Base-by-base conservation (phyloP, 345 rosid species). In the Pugionium dolabratum region DNA sequence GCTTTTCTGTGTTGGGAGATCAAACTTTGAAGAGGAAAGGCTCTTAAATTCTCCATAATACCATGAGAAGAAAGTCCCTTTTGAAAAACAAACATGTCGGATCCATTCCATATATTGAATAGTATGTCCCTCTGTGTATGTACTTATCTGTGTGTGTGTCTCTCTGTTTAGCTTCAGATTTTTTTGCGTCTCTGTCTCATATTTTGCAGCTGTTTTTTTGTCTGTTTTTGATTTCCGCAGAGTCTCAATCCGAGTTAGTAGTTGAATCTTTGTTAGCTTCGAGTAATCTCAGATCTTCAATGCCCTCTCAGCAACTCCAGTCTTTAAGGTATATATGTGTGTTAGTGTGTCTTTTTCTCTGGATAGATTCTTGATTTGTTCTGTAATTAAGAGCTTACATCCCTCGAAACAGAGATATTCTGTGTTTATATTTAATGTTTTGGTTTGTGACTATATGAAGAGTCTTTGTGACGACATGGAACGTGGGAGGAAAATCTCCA, bases 391-490 rank as follows among this genome's bases (percentile, higher is more conserved):
- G 43, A 44, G 1, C 32, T 66, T 33, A 25, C 33, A 10, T 59
- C 52, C 4, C 6, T 59, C 3, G 45, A 62, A 55, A 39, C 58
- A 54, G 57, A 71, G 57, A 4, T 48, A 9, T 51, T 74, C 54
- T 54, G 73, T 59, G 62, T 66, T 59, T 6, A 29, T 54, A 5
- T 61, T 28, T 62, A 29, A 59, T 40, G 7, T 5, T 37, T 48
- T 55, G 4, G 41, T 55, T 57, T 79, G 40, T 10, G 9, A 47
- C 26, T 37, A 44, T 48, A 39, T 66, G 61, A 66, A 90, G 99
- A 67, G 86, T 85, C 71, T 94, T 85, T 54, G 95, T 94, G n/a
- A 90, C 92, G 1, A 94, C 99, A 68, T 94, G 99, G 99, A 94
- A 94, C 72, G 96, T 83, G 1, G 99, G 95, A 62, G 99, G 99